Conservation (phyloP, 2,329 filamentous ascomycete genomes). For the Trichoderma atroviride region DNA sequence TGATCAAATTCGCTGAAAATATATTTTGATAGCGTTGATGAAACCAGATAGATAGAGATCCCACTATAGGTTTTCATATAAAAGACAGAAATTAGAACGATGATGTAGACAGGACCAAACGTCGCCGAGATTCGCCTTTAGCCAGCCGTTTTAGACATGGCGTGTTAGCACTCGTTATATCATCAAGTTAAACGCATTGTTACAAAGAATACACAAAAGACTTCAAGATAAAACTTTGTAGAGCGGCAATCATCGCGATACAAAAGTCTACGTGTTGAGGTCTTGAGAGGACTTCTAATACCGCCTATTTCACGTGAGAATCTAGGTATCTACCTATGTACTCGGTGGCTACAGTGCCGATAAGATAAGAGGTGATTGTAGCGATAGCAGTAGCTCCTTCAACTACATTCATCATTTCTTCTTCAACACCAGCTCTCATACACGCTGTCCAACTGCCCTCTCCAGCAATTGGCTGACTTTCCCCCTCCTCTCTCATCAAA, state of each 20-base stretch:
- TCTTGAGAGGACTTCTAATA: background rate
- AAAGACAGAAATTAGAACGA: background rate
- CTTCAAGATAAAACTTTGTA: background rate
- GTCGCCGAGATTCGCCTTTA: background rate
- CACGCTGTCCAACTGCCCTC: too few species aligned
- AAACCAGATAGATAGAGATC: too few species aligned
- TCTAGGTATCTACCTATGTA: background rate
- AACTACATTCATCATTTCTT: constrained; percentile 1
- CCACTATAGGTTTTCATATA: background rate
- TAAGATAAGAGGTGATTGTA: constrained; percentile 6
- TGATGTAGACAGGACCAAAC: background rate
- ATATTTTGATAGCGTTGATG: too few species aligned
- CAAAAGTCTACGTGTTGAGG: background rate
- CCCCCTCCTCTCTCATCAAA: background rate
- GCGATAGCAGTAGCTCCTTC: constrained; percentile 10
- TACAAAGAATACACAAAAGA: background rate
- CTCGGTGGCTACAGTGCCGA: background rate
- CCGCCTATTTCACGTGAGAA: background rate
- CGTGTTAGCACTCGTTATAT: background rate
- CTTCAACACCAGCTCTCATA: background rate
- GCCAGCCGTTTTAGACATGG: background rate
- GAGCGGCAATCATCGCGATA: background rate
- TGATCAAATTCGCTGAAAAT: too few species aligned
- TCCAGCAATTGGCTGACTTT: background rate
- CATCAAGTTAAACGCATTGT: too few species aligned